Conservation (phyloP, 345 rosid genomes). For the Salix koriyanagi region DNA sequence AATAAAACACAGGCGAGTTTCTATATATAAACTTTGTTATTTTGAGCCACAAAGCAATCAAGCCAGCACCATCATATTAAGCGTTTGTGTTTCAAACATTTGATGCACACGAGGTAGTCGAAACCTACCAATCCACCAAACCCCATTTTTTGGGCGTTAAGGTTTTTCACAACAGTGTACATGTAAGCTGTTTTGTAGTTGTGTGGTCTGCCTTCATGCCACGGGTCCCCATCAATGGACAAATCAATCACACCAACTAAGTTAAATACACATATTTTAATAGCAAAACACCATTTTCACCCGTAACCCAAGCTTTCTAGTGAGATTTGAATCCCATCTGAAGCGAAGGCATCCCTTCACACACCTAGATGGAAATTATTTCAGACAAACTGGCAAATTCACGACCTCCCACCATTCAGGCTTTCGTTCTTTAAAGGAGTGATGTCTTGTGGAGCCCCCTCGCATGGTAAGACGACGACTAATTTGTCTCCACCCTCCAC, state of each 20-base stretch:
- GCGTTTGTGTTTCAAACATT: background rate
- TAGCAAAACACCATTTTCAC: constrained; percentile 21
- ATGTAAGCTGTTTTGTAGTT: background rate
- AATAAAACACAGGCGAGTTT: too few relatives aligned
- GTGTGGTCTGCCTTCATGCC: constrained; percentile 16
- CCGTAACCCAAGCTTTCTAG: background rate
- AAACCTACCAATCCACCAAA: background rate
- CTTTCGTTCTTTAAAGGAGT: background rate
- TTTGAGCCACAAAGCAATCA: background rate
- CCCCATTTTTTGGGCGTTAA: background rate
- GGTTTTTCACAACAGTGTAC: background rate
- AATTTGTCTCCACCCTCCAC: constrained; percentile 18
- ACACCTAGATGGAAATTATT: background rate
- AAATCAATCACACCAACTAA: background rate
- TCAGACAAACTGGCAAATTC: constrained; percentile 20
- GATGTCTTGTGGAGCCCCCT: constrained; percentile 21
- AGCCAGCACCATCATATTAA: background rate
- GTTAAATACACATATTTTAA: constrained; percentile 5
- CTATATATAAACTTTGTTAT: background rate
- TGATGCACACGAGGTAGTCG: background rate
- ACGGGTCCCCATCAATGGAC: background rate
- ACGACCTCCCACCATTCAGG: constrained; percentile 26
- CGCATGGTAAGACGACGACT: constrained; percentile 20
- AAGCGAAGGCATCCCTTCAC: background rate
- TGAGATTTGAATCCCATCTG: background rate